Evolutionary conservation across 306 rosid genomes (phyloP).

Genomic region (Arachis hypogaea): DNA sequence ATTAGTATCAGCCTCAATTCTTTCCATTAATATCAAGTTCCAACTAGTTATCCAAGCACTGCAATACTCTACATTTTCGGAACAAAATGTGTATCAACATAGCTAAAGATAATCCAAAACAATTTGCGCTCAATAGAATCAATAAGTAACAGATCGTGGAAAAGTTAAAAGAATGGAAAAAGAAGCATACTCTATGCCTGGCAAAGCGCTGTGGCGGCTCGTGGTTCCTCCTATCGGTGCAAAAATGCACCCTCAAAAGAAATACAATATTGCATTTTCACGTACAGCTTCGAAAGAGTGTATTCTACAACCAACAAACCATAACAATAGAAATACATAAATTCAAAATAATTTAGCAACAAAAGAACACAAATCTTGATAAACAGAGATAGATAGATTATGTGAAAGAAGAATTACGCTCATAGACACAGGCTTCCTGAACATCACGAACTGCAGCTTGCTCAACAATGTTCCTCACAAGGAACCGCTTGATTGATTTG

Average conservation of each 20-base stretch:
- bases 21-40: no score
- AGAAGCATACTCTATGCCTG: constrained; percentile 69
- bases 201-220: constrained; percentile 84
- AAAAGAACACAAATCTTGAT: background rate
- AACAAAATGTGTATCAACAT: background rate
- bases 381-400: no score
- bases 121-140: background rate
- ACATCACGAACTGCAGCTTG: constrained; percentile 98
- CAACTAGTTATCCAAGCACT: no score
- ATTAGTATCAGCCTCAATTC: no score
- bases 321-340: background rate
- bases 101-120: no score
- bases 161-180: no score
- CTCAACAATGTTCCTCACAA: constrained; percentile 96
- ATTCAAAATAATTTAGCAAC: background rate
- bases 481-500: constrained; percentile 73
- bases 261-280: constrained; percentile 96
- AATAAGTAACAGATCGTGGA: background rate
- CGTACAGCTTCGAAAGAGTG: constrained; percentile 90
- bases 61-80: background rate
- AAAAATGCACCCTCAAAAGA: constrained; percentile 94
- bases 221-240: constrained; percentile 82
- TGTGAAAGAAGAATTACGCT: constrained; percentile 50
- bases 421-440: constrained; percentile 94
- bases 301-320: constrained; percentile 54